phyloP scores from a whole-genome alignment of 345 rosid genomes.

The Clausena lansium region DNA sequence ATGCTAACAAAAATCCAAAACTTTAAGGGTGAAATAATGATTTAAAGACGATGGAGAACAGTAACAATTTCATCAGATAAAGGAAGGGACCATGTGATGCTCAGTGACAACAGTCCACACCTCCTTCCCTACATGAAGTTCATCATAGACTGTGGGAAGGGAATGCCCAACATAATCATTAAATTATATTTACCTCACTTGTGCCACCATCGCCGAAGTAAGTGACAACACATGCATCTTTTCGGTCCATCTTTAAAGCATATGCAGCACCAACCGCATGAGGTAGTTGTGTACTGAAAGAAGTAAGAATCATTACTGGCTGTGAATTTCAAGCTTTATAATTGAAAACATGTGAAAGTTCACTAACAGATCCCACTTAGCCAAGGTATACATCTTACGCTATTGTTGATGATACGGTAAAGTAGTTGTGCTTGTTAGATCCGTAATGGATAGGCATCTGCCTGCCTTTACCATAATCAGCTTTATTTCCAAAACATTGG shows the following conservation, averaged over 20 bases:
- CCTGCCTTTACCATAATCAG: constrained; percentile 56
- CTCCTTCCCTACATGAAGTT: neutral
- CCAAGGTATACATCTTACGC: constrained; percentile 40
- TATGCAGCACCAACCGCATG: constrained; percentile 91
- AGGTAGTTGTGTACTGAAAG: constrained; percentile 68
- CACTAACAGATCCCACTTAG: neutral
- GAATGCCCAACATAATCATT: neutral
- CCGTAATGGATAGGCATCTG: constrained; percentile 69
- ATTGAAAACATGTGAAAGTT: neutral
- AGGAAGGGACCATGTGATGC: neutral
- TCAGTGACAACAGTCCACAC: neutral
- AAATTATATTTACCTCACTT: constrained; percentile 53
- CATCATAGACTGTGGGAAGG: neutral
- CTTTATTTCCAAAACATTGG: constrained; percentile 48
- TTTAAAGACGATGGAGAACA: neutral
- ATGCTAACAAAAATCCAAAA: neutral
- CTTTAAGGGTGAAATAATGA: neutral
- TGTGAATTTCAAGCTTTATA: neutral
- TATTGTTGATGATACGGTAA: constrained; percentile 55
- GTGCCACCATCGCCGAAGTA: constrained; percentile 83
- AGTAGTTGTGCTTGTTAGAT: constrained; percentile 48
- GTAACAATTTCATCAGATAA: neutral
- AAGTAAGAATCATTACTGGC: neutral
- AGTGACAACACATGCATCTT: constrained; percentile 70
- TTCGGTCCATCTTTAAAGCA: constrained; percentile 77